Percentiles rank a stretch among this genome's conserved stretches.
phyloP scores from a whole-genome alignment of 331 rosid genomes.

The Prunus yedoensis region DNA sequence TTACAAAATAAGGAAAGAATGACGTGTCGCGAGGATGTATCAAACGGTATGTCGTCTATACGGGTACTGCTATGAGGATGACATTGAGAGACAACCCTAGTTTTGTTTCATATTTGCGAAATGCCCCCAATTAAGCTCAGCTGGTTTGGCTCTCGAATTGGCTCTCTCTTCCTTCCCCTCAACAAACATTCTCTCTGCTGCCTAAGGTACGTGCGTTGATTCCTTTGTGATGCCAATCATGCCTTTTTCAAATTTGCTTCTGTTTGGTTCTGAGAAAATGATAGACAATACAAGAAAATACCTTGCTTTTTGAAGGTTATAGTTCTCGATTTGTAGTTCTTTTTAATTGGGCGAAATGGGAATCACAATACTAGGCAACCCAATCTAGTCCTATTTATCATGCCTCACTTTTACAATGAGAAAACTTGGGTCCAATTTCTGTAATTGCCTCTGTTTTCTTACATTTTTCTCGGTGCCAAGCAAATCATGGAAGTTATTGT shows the following conservation, averaged over 20 bases:
- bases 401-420: not conserved
- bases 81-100: too few species aligned
- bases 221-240: not conserved
- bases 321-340: not conserved
- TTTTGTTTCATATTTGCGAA: not conserved
- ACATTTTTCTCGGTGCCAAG: not conserved
- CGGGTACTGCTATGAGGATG: not conserved
- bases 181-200: not conserved
- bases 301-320: not conserved
- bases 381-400: not conserved
- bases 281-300: not conserved
- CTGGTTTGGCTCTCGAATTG: not conserved
- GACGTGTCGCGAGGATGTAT: too few species aligned
- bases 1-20: too few species aligned
- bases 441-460: not conserved
- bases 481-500: not conserved
- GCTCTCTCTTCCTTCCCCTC: not conserved
- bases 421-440: not conserved
- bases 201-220: not conserved
- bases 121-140: not conserved
- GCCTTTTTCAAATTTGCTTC: not conserved
- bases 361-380: not conserved
- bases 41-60: not conserved
- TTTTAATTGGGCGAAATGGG: not conserved
- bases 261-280: slow-evolving; percentile 1